Base-by-base conservation (phyloP, 2,329 filamentous ascomycete species). In the Mycosphaerella arachidis region DNA sequence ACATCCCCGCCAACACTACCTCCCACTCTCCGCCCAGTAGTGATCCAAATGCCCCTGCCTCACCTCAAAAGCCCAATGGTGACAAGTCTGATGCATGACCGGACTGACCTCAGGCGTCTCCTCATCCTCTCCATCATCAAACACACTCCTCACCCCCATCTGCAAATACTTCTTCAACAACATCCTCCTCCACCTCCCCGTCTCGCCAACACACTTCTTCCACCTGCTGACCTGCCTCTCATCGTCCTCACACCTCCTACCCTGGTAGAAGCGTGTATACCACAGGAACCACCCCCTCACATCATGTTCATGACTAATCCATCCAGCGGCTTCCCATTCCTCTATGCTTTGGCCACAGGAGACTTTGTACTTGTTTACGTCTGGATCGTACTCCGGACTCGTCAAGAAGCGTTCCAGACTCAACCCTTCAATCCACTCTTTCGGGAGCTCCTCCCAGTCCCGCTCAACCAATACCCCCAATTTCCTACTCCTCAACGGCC, bases 251-350 rank as follows among this genome's bases (percentile, higher is more conserved):
- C 81, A 82, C 29, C 82, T 70, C 43, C 81, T 66, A 0, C 81
- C 81, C 24, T 73, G 73, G 69, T 78, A 83, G 68, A 83, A 83
- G 0, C 81, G 76, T 53, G 76, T 78, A 66, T 83, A 84, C 81
- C 81, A 84, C 66, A 84, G 81, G 64, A 83, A 83, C 81, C 81
- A 84, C 6, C 81, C 82, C 50, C 82, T 68, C 1, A 82, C 78
- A 67, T 84, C 82, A 56, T 78, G 77, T 27, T 75, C 73, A 62
- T 82, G 81, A n/a, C 74, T 73, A 52, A 84, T 83, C 82, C 81
- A 84, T 0, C 82, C 82, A 4, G 75, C 75, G 0, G 77, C 78
- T 66, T 84, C 82, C 82, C 82, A 84, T 62, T 81, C 76, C 65
- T 83, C 81, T 48, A 83, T 83, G 16, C 71, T 76, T 70, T 84